phyloP scores from a whole-genome alignment of 257 asterid species.

The Ocimum tenuiflorum region DNA sequence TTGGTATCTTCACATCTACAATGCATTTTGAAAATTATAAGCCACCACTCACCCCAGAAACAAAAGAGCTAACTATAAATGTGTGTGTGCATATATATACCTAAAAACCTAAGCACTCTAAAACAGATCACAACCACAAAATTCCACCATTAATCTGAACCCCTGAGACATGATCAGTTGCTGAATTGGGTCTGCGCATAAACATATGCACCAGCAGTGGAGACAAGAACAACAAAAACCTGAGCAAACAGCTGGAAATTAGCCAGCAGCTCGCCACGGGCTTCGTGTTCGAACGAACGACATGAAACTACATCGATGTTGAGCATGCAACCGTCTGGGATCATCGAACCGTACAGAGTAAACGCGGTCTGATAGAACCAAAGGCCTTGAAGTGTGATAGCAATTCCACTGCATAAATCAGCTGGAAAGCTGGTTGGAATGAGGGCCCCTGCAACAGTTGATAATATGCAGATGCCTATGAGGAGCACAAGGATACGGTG shows the following conservation, averaged over 20 bases:
- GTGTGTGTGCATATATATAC: too few species aligned
- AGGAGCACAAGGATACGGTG: conserved; percentile 83
- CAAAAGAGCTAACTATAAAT: too few species aligned
- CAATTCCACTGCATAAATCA: conserved; percentile 67
- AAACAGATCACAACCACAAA: too few species aligned
- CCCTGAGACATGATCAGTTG: too few species aligned
- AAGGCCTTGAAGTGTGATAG: conserved; percentile 84
- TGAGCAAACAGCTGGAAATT: conserved; percentile 63
- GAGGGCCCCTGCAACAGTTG: conserved; percentile 61
- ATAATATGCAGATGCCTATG: conserved; percentile 62
- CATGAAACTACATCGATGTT: conserved; percentile 40
- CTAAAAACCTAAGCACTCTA: too few species aligned
- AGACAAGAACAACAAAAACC: conserved; percentile 50
- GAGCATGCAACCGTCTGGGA: conserved; percentile 71
- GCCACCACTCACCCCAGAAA: too few species aligned
- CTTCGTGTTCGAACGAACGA: conserved; percentile 44
- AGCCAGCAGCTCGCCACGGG: conserved; percentile 69
- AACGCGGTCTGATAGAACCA: conserved; percentile 98
- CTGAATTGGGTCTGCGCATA: too few species aligned
- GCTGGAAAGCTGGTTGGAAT: conserved; percentile 76
- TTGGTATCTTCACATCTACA: too few species aligned
- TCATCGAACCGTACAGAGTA: conserved; percentile 93
- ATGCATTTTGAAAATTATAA: too few species aligned
- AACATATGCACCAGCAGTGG: conserved; percentile 45
- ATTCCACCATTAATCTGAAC: too few species aligned